Evolutionary conservation across 805 yeast genomes (phyloP).

Genomic region (Zygoascus biomembranicola): DNA sequence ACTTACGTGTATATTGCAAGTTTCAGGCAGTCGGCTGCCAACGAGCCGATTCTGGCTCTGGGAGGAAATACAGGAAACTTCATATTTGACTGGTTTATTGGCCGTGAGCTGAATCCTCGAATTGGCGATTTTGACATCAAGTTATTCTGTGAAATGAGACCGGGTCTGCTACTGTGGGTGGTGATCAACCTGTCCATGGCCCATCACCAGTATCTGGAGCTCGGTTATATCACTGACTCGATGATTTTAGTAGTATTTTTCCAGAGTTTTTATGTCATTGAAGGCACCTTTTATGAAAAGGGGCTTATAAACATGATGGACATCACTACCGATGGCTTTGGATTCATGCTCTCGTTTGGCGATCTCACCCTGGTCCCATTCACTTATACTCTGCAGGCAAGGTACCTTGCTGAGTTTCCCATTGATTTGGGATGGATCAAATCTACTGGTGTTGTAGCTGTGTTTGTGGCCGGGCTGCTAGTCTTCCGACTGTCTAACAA

Average conservation of each 20-base stretch:
- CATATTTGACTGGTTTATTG: slow-evolving; percentile 92
- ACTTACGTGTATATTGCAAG: slow-evolving; percentile 58
- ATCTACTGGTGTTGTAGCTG: slow-evolving; percentile 33
- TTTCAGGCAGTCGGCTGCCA: slow-evolving; percentile 43
- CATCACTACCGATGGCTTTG: slow-evolving; percentile 92
- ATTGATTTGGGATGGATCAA: slow-evolving; percentile 42
- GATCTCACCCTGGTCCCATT: slow-evolving; percentile 91
- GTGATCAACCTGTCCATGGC: slow-evolving; percentile 68
- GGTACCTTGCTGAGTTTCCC: slow-evolving; percentile 65
- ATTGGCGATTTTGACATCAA: slow-evolving; percentile 81
- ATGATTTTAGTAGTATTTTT: slow-evolving; percentile 57
- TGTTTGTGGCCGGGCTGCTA: slow-evolving; percentile 60
- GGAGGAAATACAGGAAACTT: slow-evolving; percentile 79
- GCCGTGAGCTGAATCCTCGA: slow-evolving; percentile 91
- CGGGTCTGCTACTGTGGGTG: slow-evolving; percentile 86
- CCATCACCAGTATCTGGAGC: slow-evolving; percentile 64
- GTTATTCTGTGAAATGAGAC: slow-evolving; percentile 86
- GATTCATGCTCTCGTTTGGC: slow-evolving; percentile 93
- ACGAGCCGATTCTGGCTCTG: slow-evolving; percentile 59
- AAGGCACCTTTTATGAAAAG: slow-evolving; percentile 86
- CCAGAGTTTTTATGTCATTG: slow-evolving; percentile 78
- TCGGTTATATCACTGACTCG: slow-evolving; percentile 61
- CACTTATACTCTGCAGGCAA: slow-evolving; percentile 77
- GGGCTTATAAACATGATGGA: slow-evolving; percentile 94
- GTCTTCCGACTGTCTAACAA: slow-evolving; percentile 79